Evolutionary conservation across 2,329 filamentous ascomycete species (phyloP).

Genomic region (Penicillium sp.): DNA sequence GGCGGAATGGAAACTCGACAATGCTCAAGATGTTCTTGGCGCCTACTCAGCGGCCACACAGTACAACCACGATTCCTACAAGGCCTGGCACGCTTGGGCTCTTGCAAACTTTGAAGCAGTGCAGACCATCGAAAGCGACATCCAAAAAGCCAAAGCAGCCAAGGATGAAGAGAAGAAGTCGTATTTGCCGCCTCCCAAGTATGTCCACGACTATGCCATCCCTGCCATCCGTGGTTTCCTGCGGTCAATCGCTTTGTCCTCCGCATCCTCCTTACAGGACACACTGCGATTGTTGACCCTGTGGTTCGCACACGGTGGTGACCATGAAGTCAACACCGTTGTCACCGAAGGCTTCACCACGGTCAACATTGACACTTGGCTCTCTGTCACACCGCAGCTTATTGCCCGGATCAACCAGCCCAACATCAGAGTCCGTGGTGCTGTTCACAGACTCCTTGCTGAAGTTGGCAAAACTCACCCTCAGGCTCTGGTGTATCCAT

Average conservation of each 20-base stretch:
- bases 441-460: conserved; percentile 88
- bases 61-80: conserved; percentile 96
- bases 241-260: conserved; percentile 91
- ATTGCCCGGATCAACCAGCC: conserved; percentile 98
- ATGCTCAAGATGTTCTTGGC: conserved; percentile 85
- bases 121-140: conserved; percentile 71
- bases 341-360: conserved; percentile 90
- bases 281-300: conserved; percentile 89
- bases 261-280: conserved; percentile 92
- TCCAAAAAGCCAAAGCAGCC: conserved; percentile 58
- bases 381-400: conserved; percentile 96
- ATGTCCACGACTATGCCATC: conserved; percentile 86
- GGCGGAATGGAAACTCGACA: conserved; percentile 85
- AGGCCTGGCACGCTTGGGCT: conserved; percentile 99
- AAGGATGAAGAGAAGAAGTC: conserved; percentile 54
- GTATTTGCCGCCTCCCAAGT: conserved; percentile 62
- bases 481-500: conserved; percentile 92
- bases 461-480: conserved; percentile 95
- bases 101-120: conserved; percentile 98
- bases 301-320: conserved; percentile 94
- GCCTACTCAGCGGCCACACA: conserved; percentile 91
- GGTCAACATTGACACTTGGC: conserved; percentile 96
- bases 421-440: conserved; percentile 83
- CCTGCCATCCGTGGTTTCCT: conserved; percentile 96
- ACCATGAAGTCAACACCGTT: conserved; percentile 82